phyloP scores from a whole-genome alignment of 176 grass and related monocot species.

The Triticum dicoccoides region DNA sequence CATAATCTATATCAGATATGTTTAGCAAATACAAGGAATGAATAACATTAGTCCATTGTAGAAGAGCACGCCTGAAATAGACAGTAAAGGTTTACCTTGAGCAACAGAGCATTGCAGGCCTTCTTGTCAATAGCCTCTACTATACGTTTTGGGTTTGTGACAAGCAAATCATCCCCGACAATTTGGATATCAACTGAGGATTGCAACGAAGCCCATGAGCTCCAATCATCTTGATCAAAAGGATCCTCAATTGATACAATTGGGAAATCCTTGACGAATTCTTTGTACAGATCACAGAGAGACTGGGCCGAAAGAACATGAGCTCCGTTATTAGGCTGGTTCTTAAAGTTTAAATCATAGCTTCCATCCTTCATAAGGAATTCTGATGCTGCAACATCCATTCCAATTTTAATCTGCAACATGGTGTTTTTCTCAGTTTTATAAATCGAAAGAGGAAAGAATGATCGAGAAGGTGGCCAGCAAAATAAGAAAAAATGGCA shows the following conservation, averaged over 20 bases:
- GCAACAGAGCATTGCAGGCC: conserved; percentile 87
- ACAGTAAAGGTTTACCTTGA: conserved; percentile 60
- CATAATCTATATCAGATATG: neutral
- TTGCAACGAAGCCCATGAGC: conserved; percentile 74
- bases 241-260: conserved; percentile 99
- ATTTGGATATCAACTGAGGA: conserved; percentile 90
- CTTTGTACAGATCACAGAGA: conserved; percentile 75
- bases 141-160: conserved; percentile 97
- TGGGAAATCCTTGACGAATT: conserved; percentile 86
- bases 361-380: conserved; percentile 79
- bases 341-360: conserved; percentile 97
- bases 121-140: conserved; percentile 80
- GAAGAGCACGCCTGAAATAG: neutral
- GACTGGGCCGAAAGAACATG: conserved; percentile 57
- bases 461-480: neutral
- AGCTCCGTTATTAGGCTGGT: conserved; percentile 81
- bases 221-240: conserved; percentile 99
- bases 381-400: conserved; percentile 98
- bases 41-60: neutral
- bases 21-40: neutral
- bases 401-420: conserved; percentile 95
- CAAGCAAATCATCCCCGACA: conserved; percentile 93
- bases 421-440: conserved; percentile 13
- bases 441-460: neutral
- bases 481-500: neutral